phyloP scores from a whole-genome alignment of 2,329 filamentous ascomycete species.

The Diatrype stigma region DNA sequence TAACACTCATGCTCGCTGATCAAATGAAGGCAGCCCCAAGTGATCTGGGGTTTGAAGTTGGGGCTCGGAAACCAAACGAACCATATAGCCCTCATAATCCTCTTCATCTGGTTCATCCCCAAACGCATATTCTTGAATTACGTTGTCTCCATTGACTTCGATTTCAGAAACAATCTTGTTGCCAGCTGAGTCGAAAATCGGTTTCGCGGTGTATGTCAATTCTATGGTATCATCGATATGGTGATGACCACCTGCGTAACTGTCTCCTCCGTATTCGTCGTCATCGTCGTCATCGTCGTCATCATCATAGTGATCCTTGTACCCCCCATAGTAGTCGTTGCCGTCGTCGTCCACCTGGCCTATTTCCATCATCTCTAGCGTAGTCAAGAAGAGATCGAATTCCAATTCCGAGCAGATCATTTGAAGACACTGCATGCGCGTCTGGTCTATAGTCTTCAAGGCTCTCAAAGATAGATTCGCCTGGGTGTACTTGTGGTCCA shows the following conservation, averaged over 20 bases:
- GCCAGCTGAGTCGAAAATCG: slow-evolving; percentile 25
- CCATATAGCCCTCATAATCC: slow-evolving; percentile 23
- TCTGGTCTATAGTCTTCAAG: slow-evolving; percentile 25
- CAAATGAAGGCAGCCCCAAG: too few species aligned
- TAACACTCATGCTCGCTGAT: not conserved
- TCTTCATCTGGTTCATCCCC: slow-evolving; percentile 11
- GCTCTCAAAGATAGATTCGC: slow-evolving; percentile 23
- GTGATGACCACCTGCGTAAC: slow-evolving; percentile 9
- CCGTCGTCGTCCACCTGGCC: slow-evolving; percentile 8
- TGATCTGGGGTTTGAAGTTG: too few species aligned
- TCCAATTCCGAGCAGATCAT: slow-evolving; percentile 18
- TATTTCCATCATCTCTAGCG: slow-evolving; percentile 25
- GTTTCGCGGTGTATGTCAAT: slow-evolving; percentile 11
- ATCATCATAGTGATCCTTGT: not conserved
- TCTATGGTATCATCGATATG: slow-evolving; percentile 11
- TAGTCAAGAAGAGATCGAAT: slow-evolving; percentile 30
- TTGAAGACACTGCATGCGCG: slow-evolving; percentile 20
- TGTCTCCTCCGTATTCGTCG: slow-evolving; percentile 5
- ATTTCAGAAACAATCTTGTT: slow-evolving; percentile 11
- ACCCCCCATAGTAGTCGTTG: not conserved
- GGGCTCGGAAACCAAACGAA: slow-evolving; percentile 28
- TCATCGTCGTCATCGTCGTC: slow-evolving; percentile 6
- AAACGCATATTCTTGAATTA: slow-evolving; percentile 22
- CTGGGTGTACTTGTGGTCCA: slow-evolving; percentile 32
- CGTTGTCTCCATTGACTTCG: slow-evolving; percentile 10